Conservation (phyloP, 257 asterid species). For the Scutellaria galericulata region DNA sequence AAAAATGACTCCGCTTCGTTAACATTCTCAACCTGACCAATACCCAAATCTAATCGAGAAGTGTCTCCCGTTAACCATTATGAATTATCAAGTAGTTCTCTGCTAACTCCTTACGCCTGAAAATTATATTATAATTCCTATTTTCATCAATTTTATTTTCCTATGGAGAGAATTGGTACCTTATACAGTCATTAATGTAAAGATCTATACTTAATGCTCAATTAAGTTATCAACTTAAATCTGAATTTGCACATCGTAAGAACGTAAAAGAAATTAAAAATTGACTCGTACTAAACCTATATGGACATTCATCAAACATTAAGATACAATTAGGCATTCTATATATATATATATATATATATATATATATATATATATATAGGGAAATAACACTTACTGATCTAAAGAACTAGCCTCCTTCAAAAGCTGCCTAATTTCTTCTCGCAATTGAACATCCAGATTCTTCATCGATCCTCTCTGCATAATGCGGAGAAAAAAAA, state of each 20-base stretch:
- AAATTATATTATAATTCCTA: neutral
- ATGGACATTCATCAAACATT: neutral
- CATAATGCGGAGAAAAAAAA: neutral
- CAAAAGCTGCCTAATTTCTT: constrained; percentile 70
- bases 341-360: no score
- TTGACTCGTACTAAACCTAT: neutral
- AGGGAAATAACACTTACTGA: constrained; percentile 61
- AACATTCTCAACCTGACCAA: no score
- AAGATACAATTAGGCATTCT: neutral
- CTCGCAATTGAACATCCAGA: constrained; percentile 55
- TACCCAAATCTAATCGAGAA: neutral
- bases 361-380: no score
- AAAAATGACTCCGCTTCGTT: neutral
- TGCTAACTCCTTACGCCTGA: neutral
- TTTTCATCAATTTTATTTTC: neutral
- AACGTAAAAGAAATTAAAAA: no score
- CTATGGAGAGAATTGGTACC: neutral
- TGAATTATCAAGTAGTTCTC: neutral
- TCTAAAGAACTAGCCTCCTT: constrained; percentile 60
- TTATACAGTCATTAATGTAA: neutral
- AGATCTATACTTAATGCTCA: neutral
- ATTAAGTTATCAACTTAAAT: neutral
- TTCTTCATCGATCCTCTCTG: constrained; percentile 58
- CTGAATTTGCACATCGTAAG: neutral
- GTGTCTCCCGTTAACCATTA: neutral